Conservation (phyloP, 73 alveolate species). For the Paramecium caudatum region DNA sequence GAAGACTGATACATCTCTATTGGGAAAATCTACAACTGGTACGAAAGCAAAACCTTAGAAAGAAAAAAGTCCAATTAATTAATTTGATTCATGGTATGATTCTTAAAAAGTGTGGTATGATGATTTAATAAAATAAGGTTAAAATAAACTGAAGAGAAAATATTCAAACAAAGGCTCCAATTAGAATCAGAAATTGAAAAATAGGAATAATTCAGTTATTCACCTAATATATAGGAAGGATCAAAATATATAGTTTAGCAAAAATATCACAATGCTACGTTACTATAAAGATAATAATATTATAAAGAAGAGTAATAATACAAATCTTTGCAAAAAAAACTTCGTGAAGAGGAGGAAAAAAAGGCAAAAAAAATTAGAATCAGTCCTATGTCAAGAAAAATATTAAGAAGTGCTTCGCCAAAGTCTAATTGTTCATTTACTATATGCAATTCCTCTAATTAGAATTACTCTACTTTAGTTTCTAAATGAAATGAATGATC, state of each 20-base stretch:
- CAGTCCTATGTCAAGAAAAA: constrained; percentile 16
- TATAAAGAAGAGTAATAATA: not conserved
- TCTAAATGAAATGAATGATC: not conserved
- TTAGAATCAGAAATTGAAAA: not conserved
- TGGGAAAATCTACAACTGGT: too few relatives aligned
- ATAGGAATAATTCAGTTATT: not conserved
- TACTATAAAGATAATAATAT: not conserved
- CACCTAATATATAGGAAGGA: not conserved
- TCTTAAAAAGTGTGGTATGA: not conserved
- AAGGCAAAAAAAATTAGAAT: not conserved
- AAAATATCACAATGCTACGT: not conserved
- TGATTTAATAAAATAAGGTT: not conserved
- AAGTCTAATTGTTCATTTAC: constrained; percentile 24
- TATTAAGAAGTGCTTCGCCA: constrained; percentile 14
- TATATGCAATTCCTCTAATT: not conserved
- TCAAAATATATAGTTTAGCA: not conserved
- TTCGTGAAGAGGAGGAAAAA: not conserved
- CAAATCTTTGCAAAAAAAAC: not conserved
- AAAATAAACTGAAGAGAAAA: not conserved
- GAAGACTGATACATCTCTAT: not conserved
- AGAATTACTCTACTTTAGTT: not conserved
- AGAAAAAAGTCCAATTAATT: not conserved
- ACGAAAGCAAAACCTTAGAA: too few relatives aligned
- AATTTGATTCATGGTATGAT: constrained; percentile 8
- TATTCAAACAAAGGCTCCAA: not conserved